Evolutionary conservation across 106 monocot species (phyloP).

Genomic region (Allium cepa): DNA sequence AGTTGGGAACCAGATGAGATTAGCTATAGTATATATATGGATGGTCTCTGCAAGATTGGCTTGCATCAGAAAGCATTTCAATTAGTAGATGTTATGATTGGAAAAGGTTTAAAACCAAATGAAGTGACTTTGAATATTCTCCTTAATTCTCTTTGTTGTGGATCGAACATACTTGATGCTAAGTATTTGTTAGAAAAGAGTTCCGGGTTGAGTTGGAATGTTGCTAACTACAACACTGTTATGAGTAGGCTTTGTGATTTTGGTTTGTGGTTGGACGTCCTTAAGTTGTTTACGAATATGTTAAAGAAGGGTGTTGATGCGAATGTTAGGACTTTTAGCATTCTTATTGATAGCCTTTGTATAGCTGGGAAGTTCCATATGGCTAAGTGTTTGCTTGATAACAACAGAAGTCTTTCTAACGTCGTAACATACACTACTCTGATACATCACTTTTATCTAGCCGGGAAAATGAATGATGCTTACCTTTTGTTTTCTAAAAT

Average conservation of each 20-base stretch:
- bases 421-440: constrained; percentile 48
- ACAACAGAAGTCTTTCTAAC: constrained; percentile 23
- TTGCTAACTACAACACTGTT: constrained; percentile 44
- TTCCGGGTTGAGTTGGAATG: constrained; percentile 28
- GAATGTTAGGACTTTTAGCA: constrained; percentile 36
- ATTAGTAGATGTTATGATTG: constrained; percentile 24
- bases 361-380: constrained; percentile 20
- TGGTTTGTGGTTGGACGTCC: constrained; percentile 25
- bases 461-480: constrained; percentile 25
- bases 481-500: constrained; percentile 24
- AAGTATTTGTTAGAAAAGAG: constrained; percentile 30
- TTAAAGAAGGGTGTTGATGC: constrained; percentile 45
- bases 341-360: constrained; percentile 49
- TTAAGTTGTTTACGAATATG: constrained; percentile 43
- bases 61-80: constrained; percentile 21
- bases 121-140: constrained; percentile 44
- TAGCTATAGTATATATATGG: constrained; percentile 55
- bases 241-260: constrained; percentile 39
- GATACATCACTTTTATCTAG: constrained; percentile 26
- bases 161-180: constrained; percentile 21
- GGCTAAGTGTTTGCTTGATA: constrained; percentile 23
- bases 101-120: constrained; percentile 25
- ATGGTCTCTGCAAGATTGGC: constrained; percentile 41
- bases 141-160: constrained; percentile 45
- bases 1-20: constrained; percentile 45